These are phyloP conservation scores for Stephania yunnanensis DNA, from an alignment of 164 flowering plant genomes.

Conservation along the genomic window DNA sequence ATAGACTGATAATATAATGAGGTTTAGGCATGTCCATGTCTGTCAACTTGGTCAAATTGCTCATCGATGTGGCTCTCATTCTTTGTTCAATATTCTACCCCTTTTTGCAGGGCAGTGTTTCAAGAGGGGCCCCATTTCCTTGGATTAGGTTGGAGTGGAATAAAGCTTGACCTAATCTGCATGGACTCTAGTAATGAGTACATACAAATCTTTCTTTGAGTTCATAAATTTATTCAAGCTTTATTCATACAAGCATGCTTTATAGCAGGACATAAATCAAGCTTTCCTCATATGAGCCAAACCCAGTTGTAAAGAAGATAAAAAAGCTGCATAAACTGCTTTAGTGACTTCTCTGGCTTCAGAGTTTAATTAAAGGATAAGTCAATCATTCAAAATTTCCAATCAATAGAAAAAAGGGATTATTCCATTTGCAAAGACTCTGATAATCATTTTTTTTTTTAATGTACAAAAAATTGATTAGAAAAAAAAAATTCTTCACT, in stretches of 20 bases:
- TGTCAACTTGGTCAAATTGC: neutral
- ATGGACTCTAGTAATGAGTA: neutral
- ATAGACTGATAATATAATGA: neutral
- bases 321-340: neutral
- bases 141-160: neutral
- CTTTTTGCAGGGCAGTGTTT: neutral
- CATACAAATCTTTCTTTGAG: neutral
- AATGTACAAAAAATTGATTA: neutral
- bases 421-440: neutral
- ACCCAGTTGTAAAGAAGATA: neutral
- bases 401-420: neutral
- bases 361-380: neutral
- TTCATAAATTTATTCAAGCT: neutral
- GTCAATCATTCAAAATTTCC: neutral
- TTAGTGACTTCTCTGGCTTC: neutral
- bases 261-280: no score
- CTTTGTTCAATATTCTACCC: neutral
- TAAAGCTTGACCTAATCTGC: neutral
- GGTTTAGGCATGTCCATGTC: neutral
- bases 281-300: neutral
- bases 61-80: neutral
- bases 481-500: neutral
- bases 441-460: neutral
- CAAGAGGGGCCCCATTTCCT: neutral
- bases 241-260: neutral